Conservation (phyloP, 2,329 filamentous ascomycete genomes). For the Podosphaera fusca region DNA sequence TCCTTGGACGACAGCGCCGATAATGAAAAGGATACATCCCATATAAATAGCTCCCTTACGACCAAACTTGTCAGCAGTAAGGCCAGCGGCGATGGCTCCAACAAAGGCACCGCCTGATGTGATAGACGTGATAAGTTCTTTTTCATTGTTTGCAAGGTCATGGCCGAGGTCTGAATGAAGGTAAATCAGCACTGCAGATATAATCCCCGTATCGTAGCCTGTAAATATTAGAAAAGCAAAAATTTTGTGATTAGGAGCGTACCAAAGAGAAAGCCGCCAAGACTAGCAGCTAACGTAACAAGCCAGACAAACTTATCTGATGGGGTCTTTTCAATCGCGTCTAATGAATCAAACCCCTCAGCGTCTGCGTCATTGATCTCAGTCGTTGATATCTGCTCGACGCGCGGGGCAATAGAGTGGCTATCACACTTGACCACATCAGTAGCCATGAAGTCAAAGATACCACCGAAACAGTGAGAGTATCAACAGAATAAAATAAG, state of each 20-base stretch:
- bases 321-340: slow-evolving; percentile 19
- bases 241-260: background rate
- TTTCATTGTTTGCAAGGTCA: slow-evolving; percentile 20
- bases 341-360: slow-evolving; percentile 1
- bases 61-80: slow-evolving; percentile 32
- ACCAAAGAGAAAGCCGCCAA: slow-evolving; percentile 41
- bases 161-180: slow-evolving; percentile 19
- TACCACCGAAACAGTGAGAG: too few species aligned
- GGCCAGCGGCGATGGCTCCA: slow-evolving; percentile 40
- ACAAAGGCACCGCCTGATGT: slow-evolving; percentile 29
- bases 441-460: too few species aligned
- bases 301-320: slow-evolving; percentile 29
- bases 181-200: slow-evolving; percentile 22
- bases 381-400: too few species aligned
- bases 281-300: slow-evolving; percentile 36
- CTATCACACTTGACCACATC: too few species aligned
- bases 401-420: too few species aligned
- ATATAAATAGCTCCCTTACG: slow-evolving; percentile 40
- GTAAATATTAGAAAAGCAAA: slow-evolving; percentile 6
- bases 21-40: slow-evolving; percentile 40
- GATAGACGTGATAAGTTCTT: slow-evolving; percentile 28
- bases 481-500: too few species aligned
- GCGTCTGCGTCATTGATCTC: too few species aligned
- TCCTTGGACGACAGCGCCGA: slow-evolving; percentile 44
- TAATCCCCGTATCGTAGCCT: slow-evolving; percentile 25